Percentiles rank a stretch among this genome's conserved stretches.
Evolutionary conservation across 306 rosid species (phyloP).

Genomic region (Lupinus albus): DNA sequence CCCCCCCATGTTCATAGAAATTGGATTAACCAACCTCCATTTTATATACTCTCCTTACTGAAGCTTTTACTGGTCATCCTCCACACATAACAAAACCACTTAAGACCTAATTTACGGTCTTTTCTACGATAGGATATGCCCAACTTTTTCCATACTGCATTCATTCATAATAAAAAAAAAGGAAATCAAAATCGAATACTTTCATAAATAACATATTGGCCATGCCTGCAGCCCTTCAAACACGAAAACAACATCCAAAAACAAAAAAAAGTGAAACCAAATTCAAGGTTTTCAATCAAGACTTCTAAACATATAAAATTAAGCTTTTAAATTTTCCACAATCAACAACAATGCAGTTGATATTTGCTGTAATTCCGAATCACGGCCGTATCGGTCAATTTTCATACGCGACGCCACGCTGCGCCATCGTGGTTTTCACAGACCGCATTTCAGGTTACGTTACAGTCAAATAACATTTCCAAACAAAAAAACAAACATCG

Average conservation of each 20-base stretch:
- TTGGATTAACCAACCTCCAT: too few species aligned
- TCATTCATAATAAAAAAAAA: too few species aligned
- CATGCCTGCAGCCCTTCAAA: too few species aligned
- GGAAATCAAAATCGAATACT: constrained; percentile 1
- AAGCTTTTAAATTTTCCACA: not conserved
- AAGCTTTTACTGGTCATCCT: too few species aligned
- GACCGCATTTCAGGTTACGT: constrained; percentile 12
- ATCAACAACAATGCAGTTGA: constrained; percentile 9
- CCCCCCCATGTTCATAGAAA: too few species aligned
- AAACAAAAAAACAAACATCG: not conserved
- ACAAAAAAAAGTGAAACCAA: constrained; percentile 14
- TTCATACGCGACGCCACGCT: not conserved
- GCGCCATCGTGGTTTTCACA: not conserved
- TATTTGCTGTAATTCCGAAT: not conserved
- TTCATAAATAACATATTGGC: too few species aligned
- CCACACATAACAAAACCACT: too few species aligned
- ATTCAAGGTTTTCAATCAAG: not conserved
- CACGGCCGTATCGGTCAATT: not conserved
- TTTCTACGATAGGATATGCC: too few species aligned
- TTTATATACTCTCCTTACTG: too few species aligned
- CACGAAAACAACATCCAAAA: constrained; percentile 10
- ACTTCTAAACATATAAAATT: not conserved
- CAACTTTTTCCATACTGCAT: too few species aligned
- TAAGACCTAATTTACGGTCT: too few species aligned
- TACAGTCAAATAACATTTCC: not conserved